These are phyloP conservation scores for Vigna hirtella DNA, from an alignment of 306 rosid species.

Conservation along the genomic window DNA sequence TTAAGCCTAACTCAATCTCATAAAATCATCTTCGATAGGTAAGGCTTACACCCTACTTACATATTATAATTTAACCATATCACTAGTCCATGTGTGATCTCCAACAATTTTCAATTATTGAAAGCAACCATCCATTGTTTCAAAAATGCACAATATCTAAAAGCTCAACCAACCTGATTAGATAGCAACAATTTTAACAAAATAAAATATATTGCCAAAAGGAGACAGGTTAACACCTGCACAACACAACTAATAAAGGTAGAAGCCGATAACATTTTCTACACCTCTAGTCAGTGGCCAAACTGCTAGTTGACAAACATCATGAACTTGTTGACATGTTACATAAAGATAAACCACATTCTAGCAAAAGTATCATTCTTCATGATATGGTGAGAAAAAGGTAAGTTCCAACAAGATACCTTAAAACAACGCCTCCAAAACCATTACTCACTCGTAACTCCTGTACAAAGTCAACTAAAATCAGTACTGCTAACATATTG, in stretches of 20 bases:
- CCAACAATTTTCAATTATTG: neutral
- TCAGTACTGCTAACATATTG: slow-evolving; percentile 39
- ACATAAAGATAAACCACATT: slow-evolving; percentile 22
- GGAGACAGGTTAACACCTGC: slow-evolving; percentile 4
- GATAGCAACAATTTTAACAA: neutral
- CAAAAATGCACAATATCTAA: slow-evolving; percentile 8
- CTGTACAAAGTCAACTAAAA: slow-evolving; percentile 60
- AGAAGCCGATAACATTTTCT: slow-evolving; percentile 17
- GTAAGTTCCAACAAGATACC: slow-evolving; percentile 54
- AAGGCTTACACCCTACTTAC: no score
- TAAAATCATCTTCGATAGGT: no score
- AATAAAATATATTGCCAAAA: slow-evolving; percentile 5
- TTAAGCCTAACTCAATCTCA: no score
- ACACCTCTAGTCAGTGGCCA: slow-evolving; percentile 5
- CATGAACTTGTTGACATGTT: slow-evolving; percentile 16
- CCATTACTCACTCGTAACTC: slow-evolving; percentile 92
- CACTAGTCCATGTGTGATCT: no score
- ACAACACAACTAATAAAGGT: slow-evolving; percentile 9
- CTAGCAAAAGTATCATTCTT: slow-evolving; percentile 7
- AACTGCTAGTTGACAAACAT: slow-evolving; percentile 21
- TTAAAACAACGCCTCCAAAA: slow-evolving; percentile 90
- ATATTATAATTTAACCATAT: no score
- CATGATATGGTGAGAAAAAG: slow-evolving; percentile 13
- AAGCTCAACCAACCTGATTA: neutral
- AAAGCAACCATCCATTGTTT: slow-evolving; percentile 5